phyloP scores from a whole-genome alignment of 2,329 filamentous ascomycete genomes.

The Sarocladium brachiariae region DNA sequence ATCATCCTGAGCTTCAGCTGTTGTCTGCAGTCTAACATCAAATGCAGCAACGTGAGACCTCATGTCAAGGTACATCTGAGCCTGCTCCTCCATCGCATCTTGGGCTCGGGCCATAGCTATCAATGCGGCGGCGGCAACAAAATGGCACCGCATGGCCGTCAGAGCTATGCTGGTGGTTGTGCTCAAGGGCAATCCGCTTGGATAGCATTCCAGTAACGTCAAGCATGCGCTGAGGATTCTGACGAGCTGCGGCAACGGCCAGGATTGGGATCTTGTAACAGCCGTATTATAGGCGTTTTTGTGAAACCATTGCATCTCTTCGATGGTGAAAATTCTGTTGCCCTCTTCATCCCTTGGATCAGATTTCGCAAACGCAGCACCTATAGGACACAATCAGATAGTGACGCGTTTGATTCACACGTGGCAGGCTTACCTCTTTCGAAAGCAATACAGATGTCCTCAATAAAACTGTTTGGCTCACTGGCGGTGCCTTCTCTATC shows the following conservation, averaged over 20 bases:
- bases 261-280: slow-evolving; percentile 46
- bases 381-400: too few relatives aligned
- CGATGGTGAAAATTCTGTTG: slow-evolving; percentile 46
- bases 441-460: slow-evolving; percentile 49
- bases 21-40: slow-evolving; percentile 35
- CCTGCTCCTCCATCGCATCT: slow-evolving; percentile 40
- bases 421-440: slow-evolving; percentile 29
- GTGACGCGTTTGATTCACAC: neutral
- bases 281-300: slow-evolving; percentile 76
- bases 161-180: slow-evolving; percentile 43
- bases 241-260: slow-evolving; percentile 46
- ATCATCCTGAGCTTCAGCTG: slow-evolving; percentile 32
- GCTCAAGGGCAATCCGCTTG: slow-evolving; percentile 34
- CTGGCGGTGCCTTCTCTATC: neutral
- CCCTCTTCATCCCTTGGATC: slow-evolving; percentile 31
- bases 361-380: slow-evolving; percentile 22
- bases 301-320: slow-evolving; percentile 78
- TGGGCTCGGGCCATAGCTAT: slow-evolving; percentile 45
- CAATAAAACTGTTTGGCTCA: slow-evolving; percentile 17
- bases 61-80: slow-evolving; percentile 55
- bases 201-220: slow-evolving; percentile 44
- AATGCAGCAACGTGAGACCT: slow-evolving; percentile 57
- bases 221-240: slow-evolving; percentile 51
- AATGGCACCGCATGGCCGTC: slow-evolving; percentile 63
- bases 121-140: slow-evolving; percentile 50